These are phyloP conservation scores for Xylaria sp. DNA, from an alignment of 2,329 filamentous ascomycete genomes.

Conservation along the genomic window DNA sequence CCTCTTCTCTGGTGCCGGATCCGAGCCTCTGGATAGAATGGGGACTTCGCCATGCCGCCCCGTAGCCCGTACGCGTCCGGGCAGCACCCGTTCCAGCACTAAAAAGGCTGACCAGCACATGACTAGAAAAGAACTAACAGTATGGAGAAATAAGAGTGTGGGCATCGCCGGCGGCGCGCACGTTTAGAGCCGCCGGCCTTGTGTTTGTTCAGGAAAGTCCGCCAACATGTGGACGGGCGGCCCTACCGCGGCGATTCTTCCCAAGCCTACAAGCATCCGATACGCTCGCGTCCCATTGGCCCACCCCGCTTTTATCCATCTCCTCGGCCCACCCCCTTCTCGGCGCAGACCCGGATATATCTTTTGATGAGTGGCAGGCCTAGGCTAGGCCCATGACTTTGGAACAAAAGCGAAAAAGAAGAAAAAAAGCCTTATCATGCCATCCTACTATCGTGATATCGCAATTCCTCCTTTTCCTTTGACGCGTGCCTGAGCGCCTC, in stretches of 20 bases:
- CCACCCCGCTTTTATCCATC: constrained; percentile 12
- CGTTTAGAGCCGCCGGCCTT: constrained; percentile 32
- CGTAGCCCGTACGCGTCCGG: no score
- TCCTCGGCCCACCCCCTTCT: constrained; percentile 9
- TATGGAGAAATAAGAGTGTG: constrained; percentile 23
- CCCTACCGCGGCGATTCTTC: constrained; percentile 37
- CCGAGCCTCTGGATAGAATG: no score
- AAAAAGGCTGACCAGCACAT: neutral
- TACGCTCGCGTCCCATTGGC: constrained; percentile 17
- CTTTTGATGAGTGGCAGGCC: constrained; percentile 8
- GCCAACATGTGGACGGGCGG: constrained; percentile 34
- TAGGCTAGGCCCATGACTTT: constrained; percentile 3
- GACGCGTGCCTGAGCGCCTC: no score
- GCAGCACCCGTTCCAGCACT: neutral
- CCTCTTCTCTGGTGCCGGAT: neutral
- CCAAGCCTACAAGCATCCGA: constrained; percentile 19
- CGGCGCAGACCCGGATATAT: constrained; percentile 1
- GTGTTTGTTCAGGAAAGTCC: constrained; percentile 21
- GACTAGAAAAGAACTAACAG: neutral
- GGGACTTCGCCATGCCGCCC: no score
- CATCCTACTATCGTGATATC: neutral
- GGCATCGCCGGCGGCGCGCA: constrained; percentile 26
- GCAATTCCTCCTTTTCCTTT: no score
- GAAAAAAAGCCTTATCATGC: neutral
- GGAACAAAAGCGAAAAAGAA: neutral